Evolutionary conservation across 306 rosid species (phyloP).

Genomic region (Rosa multiflora): DNA sequence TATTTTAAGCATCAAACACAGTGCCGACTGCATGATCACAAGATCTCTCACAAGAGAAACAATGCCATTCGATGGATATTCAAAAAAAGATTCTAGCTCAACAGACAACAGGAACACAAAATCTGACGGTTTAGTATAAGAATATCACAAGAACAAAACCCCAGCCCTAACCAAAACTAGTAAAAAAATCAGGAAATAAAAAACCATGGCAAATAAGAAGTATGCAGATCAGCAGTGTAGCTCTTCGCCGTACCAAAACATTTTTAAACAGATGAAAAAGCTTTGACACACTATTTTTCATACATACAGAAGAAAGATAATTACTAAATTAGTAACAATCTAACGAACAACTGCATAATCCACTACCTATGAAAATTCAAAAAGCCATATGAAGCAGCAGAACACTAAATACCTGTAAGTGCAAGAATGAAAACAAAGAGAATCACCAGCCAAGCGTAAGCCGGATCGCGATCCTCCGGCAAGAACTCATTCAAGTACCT

Average conservation of each 20-base stretch:
- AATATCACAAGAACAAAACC: background rate
- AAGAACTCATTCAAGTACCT: conserved; percentile 69
- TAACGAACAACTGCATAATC: background rate
- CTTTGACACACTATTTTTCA: background rate
- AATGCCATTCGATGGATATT: background rate
- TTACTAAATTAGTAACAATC: too few species aligned
- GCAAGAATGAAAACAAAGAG: conserved; percentile 75
- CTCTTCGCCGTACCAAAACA: background rate
- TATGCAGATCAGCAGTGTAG: background rate
- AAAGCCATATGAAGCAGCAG: background rate
- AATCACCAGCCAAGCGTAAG: conserved; percentile 81
- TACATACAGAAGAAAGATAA: background rate
- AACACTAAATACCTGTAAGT: conserved; percentile 49
- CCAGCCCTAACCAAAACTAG: background rate
- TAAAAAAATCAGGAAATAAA: background rate
- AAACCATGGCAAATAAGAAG: background rate
- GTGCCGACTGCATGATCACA: background rate
- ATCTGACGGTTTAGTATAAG: too few species aligned
- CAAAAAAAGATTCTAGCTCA: background rate
- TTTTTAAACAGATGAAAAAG: background rate
- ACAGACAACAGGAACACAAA: background rate
- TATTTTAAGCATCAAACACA: too few species aligned
- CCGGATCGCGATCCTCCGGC: conserved; percentile 98
- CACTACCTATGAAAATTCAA: background rate
- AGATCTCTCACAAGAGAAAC: background rate